Conservation (phyloP, 345 rosid species). For the Melaleuca quinquenervia region DNA sequence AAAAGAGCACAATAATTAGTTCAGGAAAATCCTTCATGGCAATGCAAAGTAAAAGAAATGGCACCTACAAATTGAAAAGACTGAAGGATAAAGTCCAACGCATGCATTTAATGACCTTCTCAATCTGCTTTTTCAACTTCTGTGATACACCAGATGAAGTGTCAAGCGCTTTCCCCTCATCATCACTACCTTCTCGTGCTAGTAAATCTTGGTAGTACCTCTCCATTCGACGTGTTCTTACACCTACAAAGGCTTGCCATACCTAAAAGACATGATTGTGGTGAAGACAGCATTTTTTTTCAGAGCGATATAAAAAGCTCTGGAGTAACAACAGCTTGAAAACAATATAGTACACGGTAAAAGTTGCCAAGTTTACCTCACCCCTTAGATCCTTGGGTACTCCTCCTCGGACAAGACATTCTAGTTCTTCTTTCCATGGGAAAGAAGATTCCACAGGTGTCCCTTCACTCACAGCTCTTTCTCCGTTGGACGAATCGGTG, state of each 20-base stretch:
- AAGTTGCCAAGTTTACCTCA: slow-evolving; percentile 41
- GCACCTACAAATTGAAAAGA: slow-evolving; percentile 50
- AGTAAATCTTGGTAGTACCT: slow-evolving; percentile 73
- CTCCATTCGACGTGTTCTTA: slow-evolving; percentile 63
- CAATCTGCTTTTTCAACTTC: slow-evolving; percentile 88
- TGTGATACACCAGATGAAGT: slow-evolving; percentile 27
- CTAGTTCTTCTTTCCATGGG: slow-evolving; percentile 78
- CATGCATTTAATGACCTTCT: slow-evolving; percentile 81
- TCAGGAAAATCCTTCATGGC: slow-evolving; percentile 14
- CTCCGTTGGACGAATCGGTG: slow-evolving; percentile 4
- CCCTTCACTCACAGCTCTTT: slow-evolving; percentile 6
- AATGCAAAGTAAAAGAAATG: slow-evolving; percentile 25
- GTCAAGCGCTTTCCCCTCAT: slow-evolving; percentile 25
- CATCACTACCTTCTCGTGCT: slow-evolving; percentile 38
- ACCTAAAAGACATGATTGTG: slow-evolving; percentile 28
- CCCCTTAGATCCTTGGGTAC: slow-evolving; percentile 94
- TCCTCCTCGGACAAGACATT: slow-evolving; percentile 86
- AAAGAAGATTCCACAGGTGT: slow-evolving; percentile 28
- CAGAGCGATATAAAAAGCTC: neutral
- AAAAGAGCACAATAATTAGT: slow-evolving; percentile 18
- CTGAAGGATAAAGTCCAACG: slow-evolving; percentile 38
- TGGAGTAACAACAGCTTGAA: neutral
- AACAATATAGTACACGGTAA: neutral
- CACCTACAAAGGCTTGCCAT: slow-evolving; percentile 99
- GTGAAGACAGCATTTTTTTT: neutral